Percentiles rank a stretch among this genome's conserved stretches.
Evolutionary conservation across 2,329 filamentous ascomycete species (phyloP).

Genomic region (Diaporthe destruens): DNA sequence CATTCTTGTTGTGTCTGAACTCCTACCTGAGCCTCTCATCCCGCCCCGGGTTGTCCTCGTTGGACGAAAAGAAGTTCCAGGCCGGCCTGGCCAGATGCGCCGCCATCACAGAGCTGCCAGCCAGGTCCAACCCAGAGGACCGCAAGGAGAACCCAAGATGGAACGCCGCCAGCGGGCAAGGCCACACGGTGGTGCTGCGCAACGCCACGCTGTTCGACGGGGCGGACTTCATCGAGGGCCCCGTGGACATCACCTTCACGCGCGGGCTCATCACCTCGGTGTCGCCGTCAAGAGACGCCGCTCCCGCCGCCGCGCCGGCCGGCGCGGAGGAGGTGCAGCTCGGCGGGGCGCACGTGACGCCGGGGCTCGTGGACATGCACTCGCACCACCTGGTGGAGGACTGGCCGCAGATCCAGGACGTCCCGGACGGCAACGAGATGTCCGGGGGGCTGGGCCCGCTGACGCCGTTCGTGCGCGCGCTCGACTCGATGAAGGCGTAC

Average conservation of each 20-base stretch:
- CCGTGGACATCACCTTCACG: conserved; percentile 55
- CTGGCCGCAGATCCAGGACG: conserved; percentile 51
- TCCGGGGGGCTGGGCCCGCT: conserved; percentile 50
- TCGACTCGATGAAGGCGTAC: conserved; percentile 58
- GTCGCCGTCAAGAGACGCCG: conserved; percentile 40
- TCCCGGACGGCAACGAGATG: conserved; percentile 55
- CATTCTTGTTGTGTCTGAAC: conserved; percentile 5
- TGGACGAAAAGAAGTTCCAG: conserved; percentile 37
- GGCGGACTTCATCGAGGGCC: conserved; percentile 48
- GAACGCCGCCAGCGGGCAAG: conserved; percentile 54
- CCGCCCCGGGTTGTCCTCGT: conserved; percentile 9
- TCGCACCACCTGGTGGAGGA: conserved; percentile 54
- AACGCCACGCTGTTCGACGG: conserved; percentile 61
- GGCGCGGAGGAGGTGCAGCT: conserved; percentile 48
- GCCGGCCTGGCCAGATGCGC: conserved; percentile 34
- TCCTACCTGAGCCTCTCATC: conserved; percentile 20
- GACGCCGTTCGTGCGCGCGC: conserved; percentile 54
- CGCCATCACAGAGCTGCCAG: conserved; percentile 25
- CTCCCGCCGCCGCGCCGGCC: conserved; percentile 32
- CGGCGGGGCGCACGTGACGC: conserved; percentile 56
- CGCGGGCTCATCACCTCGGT: conserved; percentile 54
- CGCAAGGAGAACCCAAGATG: conserved; percentile 54
- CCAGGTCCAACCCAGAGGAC: conserved; percentile 23
- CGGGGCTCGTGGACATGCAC: conserved; percentile 61
- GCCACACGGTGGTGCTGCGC: conserved; percentile 51